Evolutionary conservation across 2,329 filamentous ascomycete genomes (phyloP), one percentile per base, ranked within the genome.

Genomic region (Rhinocladiella mackenziei): DNA sequence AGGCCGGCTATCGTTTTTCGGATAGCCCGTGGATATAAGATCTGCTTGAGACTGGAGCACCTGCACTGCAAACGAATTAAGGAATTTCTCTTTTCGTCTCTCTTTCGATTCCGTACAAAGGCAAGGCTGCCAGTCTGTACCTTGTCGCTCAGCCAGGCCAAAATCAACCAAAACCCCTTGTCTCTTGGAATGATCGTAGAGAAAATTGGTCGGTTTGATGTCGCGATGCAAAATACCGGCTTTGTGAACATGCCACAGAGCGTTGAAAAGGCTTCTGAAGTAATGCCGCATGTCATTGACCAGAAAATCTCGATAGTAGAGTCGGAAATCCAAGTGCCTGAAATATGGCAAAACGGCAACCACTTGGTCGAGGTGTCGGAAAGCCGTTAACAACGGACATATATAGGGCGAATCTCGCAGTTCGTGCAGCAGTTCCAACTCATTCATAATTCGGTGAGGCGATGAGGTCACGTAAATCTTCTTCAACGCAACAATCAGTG

Each of bases 391-490:
- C 14, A 98, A 77, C 23, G 92, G 91, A 57, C 92, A 97, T 18
- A 98, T 89, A 2, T 87, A 88, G 28, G 80, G 76, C 48, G 85
- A 94, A 44, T 84, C 79, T 37, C 85, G 80, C 6, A 98, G 77
- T 62, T 95, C 89, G 62, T 94, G 81, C 15, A 98, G 78, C 15
- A 98, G 76, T 58, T 97, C 91, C 13, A 98, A 81, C 67, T 98
- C 92, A 68, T 98, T 98, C 61, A 94, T 80, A 57, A 98, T 97
- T 33, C 92, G 86, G 19, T 83, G 76, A 0, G 92, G 92, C 56
- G 89, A 96, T 51, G 89, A 96, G 1, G 94, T 98, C 54, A 97
- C 92, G 65, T 98, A 98, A 57, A 98, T 98, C 71, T 98, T 98
- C 71, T 98, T 98, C 66, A 98, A 86, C 14, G 94, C 92, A 51